These are phyloP conservation scores for Pleurotus giganteus DNA, from an alignment of 768 basidiomycete genomes.

Conservation along the genomic window DNA sequence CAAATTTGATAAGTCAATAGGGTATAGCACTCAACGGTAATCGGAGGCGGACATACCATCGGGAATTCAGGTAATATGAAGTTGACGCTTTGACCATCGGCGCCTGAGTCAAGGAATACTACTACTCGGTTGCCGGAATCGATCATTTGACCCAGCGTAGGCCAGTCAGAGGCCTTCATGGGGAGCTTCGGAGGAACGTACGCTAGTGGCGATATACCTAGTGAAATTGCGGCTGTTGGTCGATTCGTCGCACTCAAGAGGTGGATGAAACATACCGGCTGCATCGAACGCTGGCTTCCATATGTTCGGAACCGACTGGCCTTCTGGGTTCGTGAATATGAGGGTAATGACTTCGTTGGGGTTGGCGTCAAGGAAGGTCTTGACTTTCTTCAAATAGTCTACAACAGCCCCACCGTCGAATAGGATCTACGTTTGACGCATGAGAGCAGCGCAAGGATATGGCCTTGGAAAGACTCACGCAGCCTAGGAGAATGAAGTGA, in stretches of 20 bases:
- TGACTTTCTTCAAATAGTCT: constrained; percentile 50
- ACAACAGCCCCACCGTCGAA: constrained; percentile 54
- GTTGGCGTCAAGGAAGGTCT: constrained; percentile 54
- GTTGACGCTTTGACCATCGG: constrained; percentile 36
- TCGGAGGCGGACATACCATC: constrained; percentile 41
- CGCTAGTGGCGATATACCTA: constrained; percentile 41
- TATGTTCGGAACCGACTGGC: constrained; percentile 40
- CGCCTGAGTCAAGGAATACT: constrained; percentile 56
- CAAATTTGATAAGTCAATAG: neutral
- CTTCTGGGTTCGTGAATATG: constrained; percentile 67
- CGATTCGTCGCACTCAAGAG: neutral
- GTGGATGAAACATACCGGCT: constrained; percentile 34
- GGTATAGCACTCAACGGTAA: no score
- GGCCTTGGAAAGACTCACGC: constrained; percentile 24
- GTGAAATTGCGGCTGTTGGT: neutral
- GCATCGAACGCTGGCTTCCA: constrained; percentile 54
- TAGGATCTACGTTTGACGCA: constrained; percentile 28
- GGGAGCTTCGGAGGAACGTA: constrained; percentile 51
- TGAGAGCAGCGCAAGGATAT: neutral
- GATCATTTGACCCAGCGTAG: constrained; percentile 62
- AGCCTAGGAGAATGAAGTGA: constrained; percentile 24
- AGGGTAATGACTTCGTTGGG: constrained; percentile 67
- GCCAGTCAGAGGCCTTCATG: constrained; percentile 51
- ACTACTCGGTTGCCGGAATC: constrained; percentile 58
- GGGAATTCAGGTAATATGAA: constrained; percentile 58